Evolutionary conservation across 1,284 basidiomycete species (phyloP), one percentile per base, ranked within the genome.

Genomic region (Puccinia coronata): DNA sequence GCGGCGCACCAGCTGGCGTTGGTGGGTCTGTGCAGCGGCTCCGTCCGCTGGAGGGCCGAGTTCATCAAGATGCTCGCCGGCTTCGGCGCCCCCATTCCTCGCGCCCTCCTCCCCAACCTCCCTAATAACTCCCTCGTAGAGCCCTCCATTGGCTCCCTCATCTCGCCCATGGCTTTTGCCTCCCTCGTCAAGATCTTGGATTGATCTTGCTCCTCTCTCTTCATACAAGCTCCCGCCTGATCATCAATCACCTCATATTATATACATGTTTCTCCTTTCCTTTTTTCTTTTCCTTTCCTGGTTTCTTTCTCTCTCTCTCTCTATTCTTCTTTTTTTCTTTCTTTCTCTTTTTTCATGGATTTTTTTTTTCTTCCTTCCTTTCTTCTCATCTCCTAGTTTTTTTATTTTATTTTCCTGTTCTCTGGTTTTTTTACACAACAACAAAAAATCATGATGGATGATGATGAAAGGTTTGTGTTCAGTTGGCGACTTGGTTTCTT

Each of bases 61-160:
- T 69, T 69, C 25, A 69, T 69, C 28, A 69, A 69, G 67, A 69
- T 69, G 67, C 49, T 69, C 41, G 67, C 41, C 8, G 67, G 67
- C 2, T 18, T 69, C 28, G 67, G 67, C 41, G 47, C n/a, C 0
- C 41, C 47, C 49, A 5, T 49, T 34, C 36, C 39, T 34, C 67
- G 41, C 16, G 28, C 25, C 67, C 25, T 16, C 31, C 67, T 16
- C 16, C 67, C 39, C 34, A 25, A 49, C 23, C 67, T 47, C 49
- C 67, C 43, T 51, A 47, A 67, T 34, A 3, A n/a, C 2, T 28
- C 67, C 20, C 18, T 41, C 31, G 3, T 39, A 16, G 59, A 69
- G 28, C 41, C 23, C 11, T 20, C 67, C 8, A 69, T 69, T 11
- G 67, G 41, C 25, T 43, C 36, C 11, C 41, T 69, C 18, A 69